These are phyloP conservation scores for Paramecium primaurelia DNA, from an alignment of 73 alveolate species.

Conservation along the genomic window DNA sequence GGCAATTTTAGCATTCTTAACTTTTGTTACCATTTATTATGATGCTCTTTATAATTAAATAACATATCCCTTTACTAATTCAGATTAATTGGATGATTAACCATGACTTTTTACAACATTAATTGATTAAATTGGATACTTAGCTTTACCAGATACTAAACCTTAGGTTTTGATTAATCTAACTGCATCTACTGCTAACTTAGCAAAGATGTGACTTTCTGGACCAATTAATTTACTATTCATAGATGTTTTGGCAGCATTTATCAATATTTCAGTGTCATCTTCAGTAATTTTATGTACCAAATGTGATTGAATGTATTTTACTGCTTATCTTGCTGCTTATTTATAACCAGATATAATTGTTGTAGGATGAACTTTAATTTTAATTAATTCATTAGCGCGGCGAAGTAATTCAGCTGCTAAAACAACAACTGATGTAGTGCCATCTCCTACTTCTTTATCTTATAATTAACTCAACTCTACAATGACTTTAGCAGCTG, in stretches of 20 bases:
- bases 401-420: conserved; percentile 98
- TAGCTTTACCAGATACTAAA: conserved; percentile 68
- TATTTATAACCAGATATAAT: conserved; percentile 94
- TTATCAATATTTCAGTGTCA: conserved; percentile 87
- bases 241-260: conserved; percentile 95
- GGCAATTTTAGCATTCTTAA: conserved; percentile 94
- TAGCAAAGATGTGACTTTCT: conserved; percentile 83
- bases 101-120: conserved; percentile 76
- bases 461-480: conserved; percentile 97
- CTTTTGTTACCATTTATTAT: conserved; percentile 95
- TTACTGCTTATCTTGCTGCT: conserved; percentile 85
- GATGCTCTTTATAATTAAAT: conserved; percentile 68
- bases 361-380: conserved; percentile 98
- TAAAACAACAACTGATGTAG: conserved; percentile 98
- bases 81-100: conserved; percentile 38
- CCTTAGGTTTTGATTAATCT: conserved; percentile 40
- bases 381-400: conserved; percentile 96
- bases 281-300: conserved; percentile 74
- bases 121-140: conserved; percentile 87
- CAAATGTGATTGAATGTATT: conserved; percentile 84
- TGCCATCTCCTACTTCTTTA: conserved; percentile 99
- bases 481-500: conserved; percentile 99
- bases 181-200: conserved; percentile 91
- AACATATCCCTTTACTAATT: conserved; percentile 60
- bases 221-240: conserved; percentile 93